Percentiles rank a stretch among this genome's conserved stretches.
phyloP scores from a whole-genome alignment of 257 asterid genomes.

The Paulownia fortunei region DNA sequence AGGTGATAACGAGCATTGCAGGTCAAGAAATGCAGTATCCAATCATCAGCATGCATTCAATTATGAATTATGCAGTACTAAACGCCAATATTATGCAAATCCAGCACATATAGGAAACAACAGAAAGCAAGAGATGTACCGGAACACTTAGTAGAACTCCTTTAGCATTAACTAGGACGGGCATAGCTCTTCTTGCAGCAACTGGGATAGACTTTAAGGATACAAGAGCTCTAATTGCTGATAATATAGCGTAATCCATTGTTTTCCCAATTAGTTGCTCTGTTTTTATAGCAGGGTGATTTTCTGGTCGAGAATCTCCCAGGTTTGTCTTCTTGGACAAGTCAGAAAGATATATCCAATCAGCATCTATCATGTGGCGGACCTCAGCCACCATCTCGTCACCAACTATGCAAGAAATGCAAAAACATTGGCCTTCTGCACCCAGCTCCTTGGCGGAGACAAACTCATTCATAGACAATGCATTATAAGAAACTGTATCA shows the following conservation, averaged over 20 bases:
- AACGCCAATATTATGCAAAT: neutral
- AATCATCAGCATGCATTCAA: neutral
- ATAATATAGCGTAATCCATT: slow-evolving; percentile 47
- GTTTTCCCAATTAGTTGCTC: slow-evolving; percentile 25
- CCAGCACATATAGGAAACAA: slow-evolving; percentile 4
- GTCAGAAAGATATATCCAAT: slow-evolving; percentile 75
- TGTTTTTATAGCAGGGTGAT: slow-evolving; percentile 3
- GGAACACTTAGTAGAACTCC: slow-evolving; percentile 80
- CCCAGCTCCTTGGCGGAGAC: slow-evolving; percentile 17
- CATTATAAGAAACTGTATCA: slow-evolving; percentile 16
- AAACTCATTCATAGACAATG: slow-evolving; percentile 16
- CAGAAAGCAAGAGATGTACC: slow-evolving; percentile 42
- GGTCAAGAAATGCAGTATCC: neutral
- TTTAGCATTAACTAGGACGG: slow-evolving; percentile 67
- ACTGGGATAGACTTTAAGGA: slow-evolving; percentile 75
- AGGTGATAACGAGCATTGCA: neutral
- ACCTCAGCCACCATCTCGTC: slow-evolving; percentile 53
- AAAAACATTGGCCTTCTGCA: slow-evolving; percentile 37
- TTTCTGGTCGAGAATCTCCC: slow-evolving; percentile 29
- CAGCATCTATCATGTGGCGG: slow-evolving; percentile 73
- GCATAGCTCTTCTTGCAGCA: slow-evolving; percentile 81
- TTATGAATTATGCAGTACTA: neutral
- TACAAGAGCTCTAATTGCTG: slow-evolving; percentile 66
- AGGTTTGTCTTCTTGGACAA: slow-evolving; percentile 43
- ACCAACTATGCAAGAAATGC: slow-evolving; percentile 49